Conservation (phyloP, 2,329 filamentous ascomycete species). For the Aureobasidium sp. region DNA sequence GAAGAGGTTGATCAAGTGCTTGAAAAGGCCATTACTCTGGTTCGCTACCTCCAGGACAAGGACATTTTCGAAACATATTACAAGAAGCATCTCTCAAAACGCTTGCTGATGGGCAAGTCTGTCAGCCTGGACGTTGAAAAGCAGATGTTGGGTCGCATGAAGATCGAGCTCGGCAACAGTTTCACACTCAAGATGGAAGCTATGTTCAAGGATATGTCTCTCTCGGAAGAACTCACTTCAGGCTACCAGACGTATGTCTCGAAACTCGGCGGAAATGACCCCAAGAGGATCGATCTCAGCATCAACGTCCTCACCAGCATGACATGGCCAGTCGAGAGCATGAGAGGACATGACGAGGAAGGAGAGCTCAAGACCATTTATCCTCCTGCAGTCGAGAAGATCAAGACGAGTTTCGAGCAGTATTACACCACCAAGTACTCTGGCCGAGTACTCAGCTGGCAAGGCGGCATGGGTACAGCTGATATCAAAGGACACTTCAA, state of each 20-base stretch:
- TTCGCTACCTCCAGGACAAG: conserved; percentile 84
- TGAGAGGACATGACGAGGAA: conserved; percentile 49
- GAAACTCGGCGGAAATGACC: conserved; percentile 46
- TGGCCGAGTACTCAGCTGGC: conserved; percentile 82
- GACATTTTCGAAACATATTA: conserved; percentile 97
- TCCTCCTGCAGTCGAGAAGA: conserved; percentile 60
- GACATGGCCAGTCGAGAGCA: conserved; percentile 88
- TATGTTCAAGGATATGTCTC: conserved; percentile 95
- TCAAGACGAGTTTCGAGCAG: conserved; percentile 78
- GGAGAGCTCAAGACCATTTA: conserved; percentile 58
- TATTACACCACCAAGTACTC: conserved; percentile 85
- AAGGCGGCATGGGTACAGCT: conserved; percentile 65
- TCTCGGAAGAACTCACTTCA: conserved; percentile 72
- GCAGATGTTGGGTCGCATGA: conserved; percentile 94
- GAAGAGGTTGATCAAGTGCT: conserved; percentile 73
- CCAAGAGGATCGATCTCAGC: conserved; percentile 64
- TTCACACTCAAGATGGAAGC: conserved; percentile 90
- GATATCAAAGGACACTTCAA: conserved; percentile 76
- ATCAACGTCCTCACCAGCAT: conserved; percentile 86
- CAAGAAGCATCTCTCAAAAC: conserved; percentile 88
- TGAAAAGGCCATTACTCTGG: conserved; percentile 79
- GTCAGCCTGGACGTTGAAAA: conserved; percentile 89
- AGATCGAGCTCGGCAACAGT: conserved; percentile 87
- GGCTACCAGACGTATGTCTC: conserved; percentile 65
- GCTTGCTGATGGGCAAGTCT: conserved; percentile 82